phyloP scores from a whole-genome alignment of 768 basidiomycete genomes.

The Pleurotus djamor region DNA sequence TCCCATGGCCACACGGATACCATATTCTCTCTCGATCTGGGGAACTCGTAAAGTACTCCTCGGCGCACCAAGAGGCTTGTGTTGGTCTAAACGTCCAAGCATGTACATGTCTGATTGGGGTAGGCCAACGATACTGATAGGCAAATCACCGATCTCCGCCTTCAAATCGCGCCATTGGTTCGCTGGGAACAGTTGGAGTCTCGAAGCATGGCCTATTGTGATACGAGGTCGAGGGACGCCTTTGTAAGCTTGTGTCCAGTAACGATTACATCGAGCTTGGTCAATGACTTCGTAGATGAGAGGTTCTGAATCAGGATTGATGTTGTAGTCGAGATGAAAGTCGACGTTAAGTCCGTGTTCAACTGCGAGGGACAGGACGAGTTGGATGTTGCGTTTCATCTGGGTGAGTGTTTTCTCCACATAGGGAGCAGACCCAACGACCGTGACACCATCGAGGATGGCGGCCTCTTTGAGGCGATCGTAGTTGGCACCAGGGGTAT shows the following conservation, averaged over 20 bases:
- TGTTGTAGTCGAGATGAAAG: constrained; percentile 70
- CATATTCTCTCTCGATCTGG: constrained; percentile 38
- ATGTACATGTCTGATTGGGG: constrained; percentile 70
- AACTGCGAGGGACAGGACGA: constrained; percentile 47
- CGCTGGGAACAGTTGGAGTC: constrained; percentile 47
- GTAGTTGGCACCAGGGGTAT: constrained; percentile 41
- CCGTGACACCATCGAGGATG: constrained; percentile 36
- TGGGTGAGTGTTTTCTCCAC: constrained; percentile 49
- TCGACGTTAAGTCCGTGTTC: constrained; percentile 43
- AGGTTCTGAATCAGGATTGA: constrained; percentile 46
- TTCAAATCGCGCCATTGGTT: constrained; percentile 43
- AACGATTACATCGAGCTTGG: constrained; percentile 26
- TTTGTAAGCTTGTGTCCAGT: constrained; percentile 14
- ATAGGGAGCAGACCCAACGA: constrained; percentile 65
- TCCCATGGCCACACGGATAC: constrained; percentile 50
- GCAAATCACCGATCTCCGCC: constrained; percentile 38
- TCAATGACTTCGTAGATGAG: constrained; percentile 55
- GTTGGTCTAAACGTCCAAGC: constrained; percentile 45
- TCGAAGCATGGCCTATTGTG: constrained; percentile 60
- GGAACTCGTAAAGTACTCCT: constrained; percentile 56
- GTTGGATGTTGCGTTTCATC: constrained; percentile 50
- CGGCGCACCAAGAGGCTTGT: constrained; percentile 38
- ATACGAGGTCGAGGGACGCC: constrained; percentile 33
- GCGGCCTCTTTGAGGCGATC: constrained; percentile 42
- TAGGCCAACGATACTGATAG: constrained; percentile 53